phyloP scores from a whole-genome alignment of 345 rosid genomes.

The Abelmoschus esculentus region DNA sequence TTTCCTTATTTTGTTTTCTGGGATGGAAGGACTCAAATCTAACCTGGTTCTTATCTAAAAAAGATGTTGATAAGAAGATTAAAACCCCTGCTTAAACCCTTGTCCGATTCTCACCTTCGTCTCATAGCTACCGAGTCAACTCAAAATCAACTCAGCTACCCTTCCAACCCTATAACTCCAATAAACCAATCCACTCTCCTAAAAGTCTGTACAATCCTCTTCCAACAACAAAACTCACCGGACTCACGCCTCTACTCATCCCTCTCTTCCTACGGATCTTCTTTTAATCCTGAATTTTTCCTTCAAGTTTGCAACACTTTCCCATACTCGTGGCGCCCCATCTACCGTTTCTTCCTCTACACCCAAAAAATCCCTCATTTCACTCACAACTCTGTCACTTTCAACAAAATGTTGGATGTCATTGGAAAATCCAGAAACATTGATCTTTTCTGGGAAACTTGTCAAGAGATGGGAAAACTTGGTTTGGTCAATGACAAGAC shows the following conservation, averaged over 20 bases:
- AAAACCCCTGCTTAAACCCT: constrained; percentile 11
- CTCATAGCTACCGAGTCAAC: constrained; percentile 10
- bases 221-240: constrained; percentile 64
- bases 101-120: constrained; percentile 6
- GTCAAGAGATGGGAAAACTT: constrained; percentile 38
- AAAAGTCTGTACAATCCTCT: constrained; percentile 71
- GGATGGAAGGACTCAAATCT: neutral
- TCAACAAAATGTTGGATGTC: constrained; percentile 62
- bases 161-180: constrained; percentile 14
- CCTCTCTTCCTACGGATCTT: constrained; percentile 36
- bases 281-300: constrained; percentile 62
- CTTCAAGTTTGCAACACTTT: constrained; percentile 83
- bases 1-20: neutral
- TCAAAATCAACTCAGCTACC: constrained; percentile 11
- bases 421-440: constrained; percentile 59
- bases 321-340: constrained; percentile 79
- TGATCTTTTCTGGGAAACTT: constrained; percentile 60
- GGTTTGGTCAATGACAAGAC: constrained; percentile 64
- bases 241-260: constrained; percentile 53
- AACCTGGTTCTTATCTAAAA: neutral
- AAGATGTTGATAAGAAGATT: constrained; percentile 16
- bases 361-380: constrained; percentile 34
- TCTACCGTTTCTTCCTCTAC: constrained; percentile 63
- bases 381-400: constrained; percentile 41
- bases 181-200: constrained; percentile 51